Evolutionary conservation across 495 filamentous ascomycete genomes (phyloP).

Genomic region (Penicillium coffeae): DNA sequence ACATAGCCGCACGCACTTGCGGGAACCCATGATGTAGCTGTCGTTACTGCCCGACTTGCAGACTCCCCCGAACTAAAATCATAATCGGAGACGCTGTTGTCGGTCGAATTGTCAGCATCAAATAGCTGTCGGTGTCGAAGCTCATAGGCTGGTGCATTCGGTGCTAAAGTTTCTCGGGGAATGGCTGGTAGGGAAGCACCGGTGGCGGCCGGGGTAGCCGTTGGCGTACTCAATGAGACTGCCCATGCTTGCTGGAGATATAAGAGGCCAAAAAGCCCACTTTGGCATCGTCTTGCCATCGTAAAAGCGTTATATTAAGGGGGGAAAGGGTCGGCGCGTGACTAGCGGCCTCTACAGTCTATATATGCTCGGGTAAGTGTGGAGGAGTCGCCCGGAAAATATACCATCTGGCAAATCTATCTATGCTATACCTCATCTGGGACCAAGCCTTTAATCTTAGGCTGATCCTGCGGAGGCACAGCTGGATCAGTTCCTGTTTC

Average conservation of each 20-base stretch:
- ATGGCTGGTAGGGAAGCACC: not conserved
- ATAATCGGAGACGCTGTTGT: too few species aligned
- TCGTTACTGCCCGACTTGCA: not conserved
- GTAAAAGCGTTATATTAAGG: too few species aligned
- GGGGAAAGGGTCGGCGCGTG: too few species aligned
- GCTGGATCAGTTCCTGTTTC: not conserved
- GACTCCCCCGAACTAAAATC: not conserved
- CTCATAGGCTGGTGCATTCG: not conserved
- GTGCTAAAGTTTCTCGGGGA: not conserved
- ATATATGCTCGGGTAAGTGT: too few species aligned
- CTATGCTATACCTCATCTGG: not conserved
- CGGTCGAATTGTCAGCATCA: too few species aligned
- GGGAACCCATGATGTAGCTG: conserved; percentile 2
- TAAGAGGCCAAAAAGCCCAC: not conserved
- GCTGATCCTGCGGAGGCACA: not conserved
- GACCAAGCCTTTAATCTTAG: not conserved
- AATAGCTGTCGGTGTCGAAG: not conserved
- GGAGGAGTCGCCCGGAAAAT: not conserved
- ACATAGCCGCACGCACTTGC: conserved; percentile 12
- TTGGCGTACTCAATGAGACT: not conserved
- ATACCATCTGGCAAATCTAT: not conserved
- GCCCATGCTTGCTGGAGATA: not conserved
- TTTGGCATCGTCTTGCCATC: not conserved
- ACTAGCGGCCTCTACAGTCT: not conserved
- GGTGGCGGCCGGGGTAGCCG: not conserved